Percentiles rank a stretch among this genome's conserved stretches.
phyloP scores from a whole-genome alignment of 352 stramenopile genomes.

The Aphanomyces euteiches region DNA sequence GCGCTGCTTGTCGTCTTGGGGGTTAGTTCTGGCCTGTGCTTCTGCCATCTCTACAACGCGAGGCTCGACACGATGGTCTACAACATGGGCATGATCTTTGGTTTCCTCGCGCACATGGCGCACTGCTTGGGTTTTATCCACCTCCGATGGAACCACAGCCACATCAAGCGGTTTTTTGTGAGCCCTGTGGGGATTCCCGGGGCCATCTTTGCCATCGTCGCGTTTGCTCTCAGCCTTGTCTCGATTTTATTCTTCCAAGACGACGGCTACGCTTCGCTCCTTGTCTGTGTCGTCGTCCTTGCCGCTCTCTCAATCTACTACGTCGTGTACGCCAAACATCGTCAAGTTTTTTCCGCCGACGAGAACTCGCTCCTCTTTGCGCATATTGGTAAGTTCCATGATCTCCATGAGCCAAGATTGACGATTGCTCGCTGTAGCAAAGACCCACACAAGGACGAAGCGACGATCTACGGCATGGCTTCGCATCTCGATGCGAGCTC shows the following conservation, averaged over 20 bases:
- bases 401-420: too few relatives aligned
- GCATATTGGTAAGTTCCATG: slow-evolving; percentile 29
- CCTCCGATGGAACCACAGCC: slow-evolving; percentile 42
- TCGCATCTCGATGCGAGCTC: too few relatives aligned
- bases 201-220: slow-evolving; percentile 36
- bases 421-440: too few relatives aligned
- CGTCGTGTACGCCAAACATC: slow-evolving; percentile 35
- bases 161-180: slow-evolving; percentile 42
- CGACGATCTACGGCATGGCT: too few relatives aligned
- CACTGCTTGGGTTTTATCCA: slow-evolving; percentile 48
- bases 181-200: slow-evolving; percentile 41
- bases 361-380: slow-evolving; percentile 40
- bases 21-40: slow-evolving; percentile 28
- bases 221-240: slow-evolving; percentile 39
- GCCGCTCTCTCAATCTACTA: slow-evolving; percentile 34
- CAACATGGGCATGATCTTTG: slow-evolving; percentile 39
- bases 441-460: too few relatives aligned
- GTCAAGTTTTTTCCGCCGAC: slow-evolving; percentile 37
- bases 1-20: slow-evolving; percentile 16
- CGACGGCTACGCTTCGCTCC: slow-evolving; percentile 29
- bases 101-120: slow-evolving; percentile 44
- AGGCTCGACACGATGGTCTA: slow-evolving; percentile 35
- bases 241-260: slow-evolving; percentile 36
- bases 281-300: slow-evolving; percentile 24
- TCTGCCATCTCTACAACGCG: slow-evolving; percentile 23